Conservation (phyloP, 2,329 filamentous ascomycete genomes). For the Colletotrichum liaoningense region DNA sequence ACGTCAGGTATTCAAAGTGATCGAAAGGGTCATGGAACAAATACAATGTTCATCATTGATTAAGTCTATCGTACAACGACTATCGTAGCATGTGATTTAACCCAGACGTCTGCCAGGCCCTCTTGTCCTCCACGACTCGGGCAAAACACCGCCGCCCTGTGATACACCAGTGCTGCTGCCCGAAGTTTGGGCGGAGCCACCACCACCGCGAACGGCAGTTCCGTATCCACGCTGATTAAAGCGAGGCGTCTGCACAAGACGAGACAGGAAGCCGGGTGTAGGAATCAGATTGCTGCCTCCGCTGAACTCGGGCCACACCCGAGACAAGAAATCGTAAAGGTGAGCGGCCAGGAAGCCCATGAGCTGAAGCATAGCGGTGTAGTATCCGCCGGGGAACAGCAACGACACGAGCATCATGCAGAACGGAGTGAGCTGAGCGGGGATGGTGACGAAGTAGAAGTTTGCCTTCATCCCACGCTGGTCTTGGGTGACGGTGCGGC, state of each 20-base stretch:
- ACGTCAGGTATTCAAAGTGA: background rate
- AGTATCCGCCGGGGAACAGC: constrained; percentile 69
- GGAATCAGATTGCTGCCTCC: constrained; percentile 81
- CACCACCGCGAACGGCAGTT: constrained; percentile 63
- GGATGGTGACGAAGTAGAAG: constrained; percentile 87
- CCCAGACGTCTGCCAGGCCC: constrained; percentile 74
- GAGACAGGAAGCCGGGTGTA: constrained; percentile 79
- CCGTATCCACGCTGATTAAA: constrained; percentile 68
- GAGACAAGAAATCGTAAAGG: constrained; percentile 88
- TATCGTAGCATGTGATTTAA: background rate
- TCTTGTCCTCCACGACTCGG: constrained; percentile 72
- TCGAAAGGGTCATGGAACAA: constrained; percentile 11
- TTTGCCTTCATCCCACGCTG: constrained; percentile 80
- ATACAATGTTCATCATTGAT: constrained; percentile 33
- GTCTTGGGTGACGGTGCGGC: constrained; percentile 88
- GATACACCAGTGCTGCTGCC: constrained; percentile 55
- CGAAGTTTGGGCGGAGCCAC: constrained; percentile 42
- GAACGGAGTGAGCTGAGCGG: constrained; percentile 83
- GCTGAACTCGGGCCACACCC: constrained; percentile 89
- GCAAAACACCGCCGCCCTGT: constrained; percentile 60
- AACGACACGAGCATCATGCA: constrained; percentile 82
- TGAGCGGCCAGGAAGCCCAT: constrained; percentile 91
- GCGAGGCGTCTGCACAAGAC: constrained; percentile 68
- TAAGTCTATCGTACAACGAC: constrained; percentile 2
- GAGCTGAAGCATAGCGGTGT: constrained; percentile 70